These are phyloP conservation scores for Agaricus bisporus DNA, from an alignment of 768 basidiomycete species.

Conservation along the genomic window DNA sequence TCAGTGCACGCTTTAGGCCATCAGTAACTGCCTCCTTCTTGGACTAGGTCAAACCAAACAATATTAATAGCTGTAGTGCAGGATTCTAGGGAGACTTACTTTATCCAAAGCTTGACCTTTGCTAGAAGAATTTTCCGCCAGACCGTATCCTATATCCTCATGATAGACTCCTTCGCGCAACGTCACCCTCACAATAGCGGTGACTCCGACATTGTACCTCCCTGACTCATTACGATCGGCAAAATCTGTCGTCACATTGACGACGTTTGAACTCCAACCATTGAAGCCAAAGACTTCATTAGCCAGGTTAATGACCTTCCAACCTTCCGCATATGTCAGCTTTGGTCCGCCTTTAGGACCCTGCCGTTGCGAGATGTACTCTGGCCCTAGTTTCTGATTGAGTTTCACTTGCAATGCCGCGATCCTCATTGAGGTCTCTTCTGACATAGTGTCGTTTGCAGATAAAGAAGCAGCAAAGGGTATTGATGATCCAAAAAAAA, in stretches of 20 bases:
- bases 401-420: constrained; percentile 76
- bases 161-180: constrained; percentile 84
- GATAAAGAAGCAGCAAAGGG: constrained; percentile 7
- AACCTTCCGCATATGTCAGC: constrained; percentile 92
- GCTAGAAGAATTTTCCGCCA: constrained; percentile 76
- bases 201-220: constrained; percentile 68
- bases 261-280: constrained; percentile 84
- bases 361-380: constrained; percentile 83
- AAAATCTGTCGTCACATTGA: constrained; percentile 72
- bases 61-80: background rate
- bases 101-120: constrained; percentile 90
- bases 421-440: constrained; percentile 61
- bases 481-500: constrained; percentile 18
- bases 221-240: constrained; percentile 64
- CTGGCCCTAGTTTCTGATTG: constrained; percentile 86
- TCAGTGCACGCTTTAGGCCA: constrained; percentile 82
- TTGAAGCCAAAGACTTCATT: constrained; percentile 99
- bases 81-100: constrained; percentile 42
- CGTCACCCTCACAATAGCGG: constrained; percentile 83
- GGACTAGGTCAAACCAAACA: constrained; percentile 48
- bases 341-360: constrained; percentile 86
- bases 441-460: constrained; percentile 37
- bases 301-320: constrained; percentile 96
- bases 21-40: constrained; percentile 99
- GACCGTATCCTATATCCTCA: constrained; percentile 92